Conservation (phyloP, 805 yeast species). For the Hagleromyces aurorensis region DNA sequence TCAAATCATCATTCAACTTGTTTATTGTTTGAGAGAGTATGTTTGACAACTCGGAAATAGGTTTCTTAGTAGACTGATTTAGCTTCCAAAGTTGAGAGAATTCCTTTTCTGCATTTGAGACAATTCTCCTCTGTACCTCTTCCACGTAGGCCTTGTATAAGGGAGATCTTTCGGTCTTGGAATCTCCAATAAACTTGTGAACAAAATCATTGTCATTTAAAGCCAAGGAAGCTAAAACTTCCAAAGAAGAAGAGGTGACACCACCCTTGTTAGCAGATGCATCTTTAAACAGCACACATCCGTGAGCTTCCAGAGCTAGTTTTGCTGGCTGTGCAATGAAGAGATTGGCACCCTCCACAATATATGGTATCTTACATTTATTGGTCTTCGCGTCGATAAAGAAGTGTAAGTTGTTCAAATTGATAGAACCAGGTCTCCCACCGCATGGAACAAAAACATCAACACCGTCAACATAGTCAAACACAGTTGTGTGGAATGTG, state of each 20-base stretch:
- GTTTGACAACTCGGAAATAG: slow-evolving; percentile 68
- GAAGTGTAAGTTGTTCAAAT: slow-evolving; percentile 67
- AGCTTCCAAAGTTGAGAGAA: slow-evolving; percentile 83
- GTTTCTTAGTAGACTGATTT: slow-evolving; percentile 52
- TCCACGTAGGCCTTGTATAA: slow-evolving; percentile 80
- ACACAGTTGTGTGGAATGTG: slow-evolving; percentile 70
- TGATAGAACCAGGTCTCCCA: slow-evolving; percentile 96
- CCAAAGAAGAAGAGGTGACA: slow-evolving; percentile 93
- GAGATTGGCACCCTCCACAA: slow-evolving; percentile 96
- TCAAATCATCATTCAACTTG: slow-evolving; percentile 76
- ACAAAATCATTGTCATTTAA: slow-evolving; percentile 80
- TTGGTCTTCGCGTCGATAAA: slow-evolving; percentile 73
- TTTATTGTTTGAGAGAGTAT: slow-evolving; percentile 76
- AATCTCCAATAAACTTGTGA: slow-evolving; percentile 57
- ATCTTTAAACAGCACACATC: slow-evolving; percentile 83
- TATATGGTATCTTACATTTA: slow-evolving; percentile 68
- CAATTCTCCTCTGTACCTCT: slow-evolving; percentile 71
- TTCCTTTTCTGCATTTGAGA: slow-evolving; percentile 72
- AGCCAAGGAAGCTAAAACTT: slow-evolving; percentile 89
- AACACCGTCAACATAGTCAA: slow-evolving; percentile 54
- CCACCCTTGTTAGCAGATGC: slow-evolving; percentile 98
- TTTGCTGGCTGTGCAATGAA: slow-evolving; percentile 94
- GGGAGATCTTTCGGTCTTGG: slow-evolving; percentile 47
- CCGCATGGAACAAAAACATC: slow-evolving; percentile 97
- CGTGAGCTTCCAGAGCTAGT: slow-evolving; percentile 75